Evolutionary conservation across 192 early-diverging fungal genomes (phyloP).

Genomic region (Lobosporangium transversale): DNA sequence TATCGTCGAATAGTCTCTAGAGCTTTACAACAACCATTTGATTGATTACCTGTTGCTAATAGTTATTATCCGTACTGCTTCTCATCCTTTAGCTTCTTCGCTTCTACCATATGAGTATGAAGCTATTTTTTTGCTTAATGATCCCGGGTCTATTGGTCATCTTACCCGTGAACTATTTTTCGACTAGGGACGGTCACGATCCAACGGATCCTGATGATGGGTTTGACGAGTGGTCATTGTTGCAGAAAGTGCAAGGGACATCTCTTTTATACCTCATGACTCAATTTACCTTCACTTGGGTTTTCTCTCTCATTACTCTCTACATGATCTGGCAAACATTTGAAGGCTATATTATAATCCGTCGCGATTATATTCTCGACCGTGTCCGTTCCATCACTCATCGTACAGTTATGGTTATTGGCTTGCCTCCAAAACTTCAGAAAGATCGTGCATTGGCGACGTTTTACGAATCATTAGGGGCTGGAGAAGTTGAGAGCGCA

Average conservation of each 20-base stretch:
- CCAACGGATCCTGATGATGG: constrained; percentile 5
- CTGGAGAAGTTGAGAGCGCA: constrained; percentile 73
- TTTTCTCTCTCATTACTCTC: constrained; percentile 59
- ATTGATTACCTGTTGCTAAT: no score
- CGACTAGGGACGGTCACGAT: not conserved
- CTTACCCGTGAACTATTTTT: constrained; percentile 55
- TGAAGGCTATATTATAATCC: constrained; percentile 58
- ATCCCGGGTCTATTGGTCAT: constrained; percentile 60
- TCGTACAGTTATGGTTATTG: constrained; percentile 76
- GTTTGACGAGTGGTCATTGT: not conserved
- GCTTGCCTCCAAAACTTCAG: constrained; percentile 70
- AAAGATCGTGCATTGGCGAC: constrained; percentile 64
- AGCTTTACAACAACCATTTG: no score
- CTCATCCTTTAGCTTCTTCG: constrained; percentile 55
- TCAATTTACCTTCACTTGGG: constrained; percentile 60
- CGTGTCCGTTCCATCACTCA: constrained; percentile 55
- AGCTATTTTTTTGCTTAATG: constrained; percentile 57
- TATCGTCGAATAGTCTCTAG: no score
- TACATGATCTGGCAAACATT: constrained; percentile 64
- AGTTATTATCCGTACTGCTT: no score
- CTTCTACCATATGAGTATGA: constrained; percentile 60
- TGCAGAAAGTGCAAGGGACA: not conserved
- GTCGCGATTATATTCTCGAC: constrained; percentile 55
- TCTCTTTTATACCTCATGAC: constrained; percentile 39
- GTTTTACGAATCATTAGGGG: constrained; percentile 69